Conservation (phyloP, 2,329 filamentous ascomycete genomes). For the Epichloe amarillans region DNA sequence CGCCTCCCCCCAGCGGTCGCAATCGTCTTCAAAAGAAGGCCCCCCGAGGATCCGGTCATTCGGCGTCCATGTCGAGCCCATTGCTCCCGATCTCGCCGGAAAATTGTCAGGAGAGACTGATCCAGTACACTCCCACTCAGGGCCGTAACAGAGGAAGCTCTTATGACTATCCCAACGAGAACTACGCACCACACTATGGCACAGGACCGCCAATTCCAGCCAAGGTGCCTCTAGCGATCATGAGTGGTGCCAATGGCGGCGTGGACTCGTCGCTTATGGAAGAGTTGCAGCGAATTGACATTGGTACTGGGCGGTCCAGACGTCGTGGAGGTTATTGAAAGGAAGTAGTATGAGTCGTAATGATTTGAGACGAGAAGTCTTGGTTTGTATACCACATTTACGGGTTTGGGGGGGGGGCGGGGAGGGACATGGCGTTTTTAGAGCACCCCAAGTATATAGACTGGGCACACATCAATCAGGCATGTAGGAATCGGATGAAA, state of each 20-base stretch:
- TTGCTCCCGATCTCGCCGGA: slow-evolving; percentile 39
- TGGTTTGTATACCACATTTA: slow-evolving; percentile 1
- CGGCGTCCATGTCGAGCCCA: slow-evolving; percentile 30
- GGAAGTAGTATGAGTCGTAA: background rate
- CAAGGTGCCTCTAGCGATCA: slow-evolving; percentile 49
- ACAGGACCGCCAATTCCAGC: slow-evolving; percentile 49
- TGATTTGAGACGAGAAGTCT: slow-evolving; percentile 6
- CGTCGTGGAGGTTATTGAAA: slow-evolving; percentile 32
- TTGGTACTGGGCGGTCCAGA: slow-evolving; percentile 46
- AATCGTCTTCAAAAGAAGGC: slow-evolving; percentile 53
- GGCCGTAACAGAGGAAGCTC: slow-evolving; percentile 32
- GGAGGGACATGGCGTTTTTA: slow-evolving; percentile 7
- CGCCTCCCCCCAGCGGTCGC: slow-evolving; percentile 27
- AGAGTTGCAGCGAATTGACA: slow-evolving; percentile 56
- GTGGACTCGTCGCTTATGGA: slow-evolving; percentile 49
- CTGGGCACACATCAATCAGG: background rate
- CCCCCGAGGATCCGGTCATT: slow-evolving; percentile 27
- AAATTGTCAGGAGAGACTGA: slow-evolving; percentile 34
- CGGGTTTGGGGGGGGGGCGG: background rate
- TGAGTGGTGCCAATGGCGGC: slow-evolving; percentile 29
- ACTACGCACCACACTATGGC: slow-evolving; percentile 30
- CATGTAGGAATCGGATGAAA: too few relatives aligned
- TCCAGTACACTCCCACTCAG: slow-evolving; percentile 19
- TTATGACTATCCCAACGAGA: slow-evolving; percentile 41
- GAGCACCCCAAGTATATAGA: background rate